phyloP scores from a whole-genome alignment of 73 alveolate genomes.

The Blepharisma japonicum region DNA sequence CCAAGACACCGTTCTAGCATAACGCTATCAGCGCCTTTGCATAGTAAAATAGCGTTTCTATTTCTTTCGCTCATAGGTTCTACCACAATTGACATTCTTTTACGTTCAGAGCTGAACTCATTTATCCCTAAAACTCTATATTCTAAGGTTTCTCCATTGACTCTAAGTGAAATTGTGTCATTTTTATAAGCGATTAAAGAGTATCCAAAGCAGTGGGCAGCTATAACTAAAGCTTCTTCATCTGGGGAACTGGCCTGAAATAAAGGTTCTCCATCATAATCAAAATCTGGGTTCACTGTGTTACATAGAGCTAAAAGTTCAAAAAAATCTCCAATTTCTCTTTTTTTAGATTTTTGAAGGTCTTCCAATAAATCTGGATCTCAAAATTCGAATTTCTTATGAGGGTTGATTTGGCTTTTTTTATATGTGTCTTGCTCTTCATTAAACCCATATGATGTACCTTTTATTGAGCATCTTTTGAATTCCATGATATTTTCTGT shows the following conservation, averaged over 20 bases:
- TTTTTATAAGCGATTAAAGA: not conserved
- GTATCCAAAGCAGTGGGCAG: constrained; percentile 35
- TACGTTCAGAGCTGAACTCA: constrained; percentile 83
- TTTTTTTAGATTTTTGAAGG: not conserved
- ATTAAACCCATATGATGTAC: constrained; percentile 4
- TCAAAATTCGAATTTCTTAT: constrained; percentile 16
- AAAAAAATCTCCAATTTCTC: constrained; percentile 39
- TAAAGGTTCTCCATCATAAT: constrained; percentile 22
- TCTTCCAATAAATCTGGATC: constrained; percentile 7
- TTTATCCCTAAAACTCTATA: constrained; percentile 70
- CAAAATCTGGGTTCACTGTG: constrained; percentile 53
- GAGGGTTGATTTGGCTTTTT: not conserved
- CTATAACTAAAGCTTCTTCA: constrained; percentile 41
- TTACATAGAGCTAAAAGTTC: constrained; percentile 66
- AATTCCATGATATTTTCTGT: constrained; percentile 68
- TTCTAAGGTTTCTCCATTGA: constrained; percentile 35
- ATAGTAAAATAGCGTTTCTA: constrained; percentile 26
- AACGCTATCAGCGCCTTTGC: constrained; percentile 82
- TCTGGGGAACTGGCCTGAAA: constrained; percentile 40
- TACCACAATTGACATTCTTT: constrained; percentile 89
- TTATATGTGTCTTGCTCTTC: not conserved
- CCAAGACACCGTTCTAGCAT: constrained; percentile 42
- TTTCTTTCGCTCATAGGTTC: constrained; percentile 29
- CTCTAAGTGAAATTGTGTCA: not conserved
- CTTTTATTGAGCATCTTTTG: constrained; percentile 30